Conservation (phyloP, 805 yeast genomes). For the Sugiyamaella americana region DNA sequence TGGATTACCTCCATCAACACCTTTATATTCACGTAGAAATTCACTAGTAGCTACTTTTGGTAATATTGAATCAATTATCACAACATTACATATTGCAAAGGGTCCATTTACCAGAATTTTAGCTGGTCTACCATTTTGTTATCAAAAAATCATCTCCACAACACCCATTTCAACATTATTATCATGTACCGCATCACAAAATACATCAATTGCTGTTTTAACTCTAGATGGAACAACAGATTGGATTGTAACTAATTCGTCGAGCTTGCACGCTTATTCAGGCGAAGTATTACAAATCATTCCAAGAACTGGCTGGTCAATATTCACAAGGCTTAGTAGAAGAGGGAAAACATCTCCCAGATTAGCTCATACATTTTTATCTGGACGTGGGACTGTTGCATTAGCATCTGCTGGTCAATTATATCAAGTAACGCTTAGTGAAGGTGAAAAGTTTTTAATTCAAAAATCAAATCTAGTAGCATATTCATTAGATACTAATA, state of each 20-base stretch:
- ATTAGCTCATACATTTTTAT: slow-evolving; percentile 31
- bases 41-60: slow-evolving; percentile 35
- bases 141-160: slow-evolving; percentile 25
- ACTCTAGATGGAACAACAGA: slow-evolving; percentile 35
- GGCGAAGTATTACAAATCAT: slow-evolving; percentile 31
- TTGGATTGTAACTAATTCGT: slow-evolving; percentile 39
- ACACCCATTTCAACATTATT: slow-evolving; percentile 28
- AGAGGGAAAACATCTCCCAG: slow-evolving; percentile 15
- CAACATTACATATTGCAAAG: slow-evolving; percentile 10
- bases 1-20: slow-evolving; percentile 38
- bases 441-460: slow-evolving; percentile 37
- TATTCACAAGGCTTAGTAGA: slow-evolving; percentile 4
- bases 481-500: slow-evolving; percentile 25
- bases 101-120: slow-evolving; percentile 4
- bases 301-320: slow-evolving; percentile 24
- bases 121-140: slow-evolving; percentile 8
- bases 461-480: slow-evolving; percentile 40
- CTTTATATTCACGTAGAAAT: slow-evolving; percentile 36
- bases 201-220: slow-evolving; percentile 32
- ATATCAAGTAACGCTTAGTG: slow-evolving; percentile 34
- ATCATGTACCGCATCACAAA: slow-evolving; percentile 17
- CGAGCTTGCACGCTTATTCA: slow-evolving; percentile 41
- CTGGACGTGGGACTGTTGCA: slow-evolving; percentile 43
- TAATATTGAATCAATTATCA: slow-evolving; percentile 5
- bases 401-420: slow-evolving; percentile 35